Conservation (phyloP, 345 rosid species). For the Acer campestre region DNA sequence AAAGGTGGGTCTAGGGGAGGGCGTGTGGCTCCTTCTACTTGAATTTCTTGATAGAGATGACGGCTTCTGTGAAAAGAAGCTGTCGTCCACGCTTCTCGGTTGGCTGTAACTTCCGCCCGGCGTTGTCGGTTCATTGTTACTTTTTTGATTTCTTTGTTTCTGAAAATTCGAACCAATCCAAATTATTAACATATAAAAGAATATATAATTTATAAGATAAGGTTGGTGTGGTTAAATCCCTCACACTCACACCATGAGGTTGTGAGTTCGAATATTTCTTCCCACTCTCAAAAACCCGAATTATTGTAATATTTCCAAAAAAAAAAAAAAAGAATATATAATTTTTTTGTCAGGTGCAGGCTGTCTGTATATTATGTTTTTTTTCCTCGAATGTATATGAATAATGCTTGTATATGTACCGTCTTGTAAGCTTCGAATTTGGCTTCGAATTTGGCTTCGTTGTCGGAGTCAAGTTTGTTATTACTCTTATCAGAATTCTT, state of each 20-base stretch:
- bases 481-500: conserved; percentile 40
- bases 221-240: too few species aligned
- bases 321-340: background rate
- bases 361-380: too few species aligned
- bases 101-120: conserved; percentile 1
- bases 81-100: conserved; percentile 46
- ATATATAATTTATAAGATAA: too few species aligned
- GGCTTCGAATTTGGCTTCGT: conserved; percentile 24
- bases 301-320: too few species aligned
- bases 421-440: conserved; percentile 21
- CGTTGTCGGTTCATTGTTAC: conserved; percentile 27
- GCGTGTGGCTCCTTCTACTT: conserved; percentile 51
- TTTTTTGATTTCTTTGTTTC: conserved; percentile 34
- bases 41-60: conserved; percentile 33
- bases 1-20: conserved; percentile 45
- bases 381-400: too few species aligned
- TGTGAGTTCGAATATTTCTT: too few species aligned
- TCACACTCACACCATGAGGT: too few species aligned
- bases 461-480: conserved; percentile 29
- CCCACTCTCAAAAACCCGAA: too few species aligned
- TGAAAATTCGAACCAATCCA: conserved; percentile 7
- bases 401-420: conserved; percentile 9
- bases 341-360: background rate
- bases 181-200: background rate
- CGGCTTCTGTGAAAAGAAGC: conserved; percentile 37